phyloP scores from a whole-genome alignment of 2,329 filamentous ascomycete species.

The Colletotrichum acutatum region DNA sequence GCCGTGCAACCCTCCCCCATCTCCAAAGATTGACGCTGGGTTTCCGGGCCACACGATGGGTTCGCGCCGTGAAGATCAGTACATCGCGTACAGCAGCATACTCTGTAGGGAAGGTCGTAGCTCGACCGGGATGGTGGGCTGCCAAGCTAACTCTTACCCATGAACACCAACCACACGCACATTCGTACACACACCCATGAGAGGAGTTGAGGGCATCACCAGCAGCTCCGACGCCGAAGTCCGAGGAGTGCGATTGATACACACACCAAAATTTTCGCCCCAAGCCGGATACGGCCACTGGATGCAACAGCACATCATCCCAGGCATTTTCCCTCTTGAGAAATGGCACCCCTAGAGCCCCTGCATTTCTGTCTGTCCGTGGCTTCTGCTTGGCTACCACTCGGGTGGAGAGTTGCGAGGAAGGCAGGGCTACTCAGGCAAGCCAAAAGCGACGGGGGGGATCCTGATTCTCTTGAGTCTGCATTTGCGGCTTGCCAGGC shows the following conservation, averaged over 20 bases:
- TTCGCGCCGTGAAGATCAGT: slow-evolving; percentile 6
- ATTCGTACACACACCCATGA: background rate
- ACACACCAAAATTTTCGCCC: background rate
- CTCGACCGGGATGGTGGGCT: slow-evolving; percentile 1
- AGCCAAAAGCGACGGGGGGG: background rate
- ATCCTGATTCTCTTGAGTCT: background rate
- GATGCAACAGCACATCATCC: slow-evolving; percentile 5
- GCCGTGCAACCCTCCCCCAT: background rate
- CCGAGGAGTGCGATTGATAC: background rate
- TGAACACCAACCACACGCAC: background rate
- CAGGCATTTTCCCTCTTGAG: background rate
- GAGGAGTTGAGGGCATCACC: slow-evolving; percentile 2
- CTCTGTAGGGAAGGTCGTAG: background rate
- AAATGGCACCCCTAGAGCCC: background rate
- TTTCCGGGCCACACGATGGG: slow-evolving; percentile 9
- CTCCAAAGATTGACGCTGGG: slow-evolving; percentile 8
- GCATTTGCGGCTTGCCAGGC: background rate
- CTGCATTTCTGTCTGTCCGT: background rate
- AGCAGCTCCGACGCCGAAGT: background rate
- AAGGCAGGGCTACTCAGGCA: background rate
- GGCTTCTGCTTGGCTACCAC: slow-evolving; percentile 7
- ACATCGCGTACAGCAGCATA: background rate
- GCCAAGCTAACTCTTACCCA: background rate
- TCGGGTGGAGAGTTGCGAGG: slow-evolving; percentile 3
- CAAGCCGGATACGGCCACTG: background rate